phyloP scores from a whole-genome alignment of 805 yeast genomes.

The Schizosaccharomyces lindneri region DNA sequence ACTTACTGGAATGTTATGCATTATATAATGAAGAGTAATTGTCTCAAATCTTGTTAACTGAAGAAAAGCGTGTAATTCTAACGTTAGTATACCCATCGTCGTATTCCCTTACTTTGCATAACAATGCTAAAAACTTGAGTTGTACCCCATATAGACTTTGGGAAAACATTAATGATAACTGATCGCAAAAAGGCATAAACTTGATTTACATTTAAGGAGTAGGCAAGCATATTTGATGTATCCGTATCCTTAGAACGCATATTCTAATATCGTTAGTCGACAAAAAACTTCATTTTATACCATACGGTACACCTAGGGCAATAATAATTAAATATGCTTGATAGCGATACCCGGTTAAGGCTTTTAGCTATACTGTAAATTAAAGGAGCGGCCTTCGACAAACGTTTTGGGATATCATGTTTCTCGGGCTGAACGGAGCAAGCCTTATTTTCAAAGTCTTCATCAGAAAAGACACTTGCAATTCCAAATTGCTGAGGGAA shows the following conservation, averaged over 20 bases:
- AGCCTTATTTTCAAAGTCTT: background rate
- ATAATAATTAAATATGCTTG: background rate
- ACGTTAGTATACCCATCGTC: too few species aligned
- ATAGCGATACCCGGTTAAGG: background rate
- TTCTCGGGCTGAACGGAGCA: background rate
- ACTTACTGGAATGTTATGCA: background rate
- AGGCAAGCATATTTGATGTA: background rate
- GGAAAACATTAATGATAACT: background rate
- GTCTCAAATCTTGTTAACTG: background rate
- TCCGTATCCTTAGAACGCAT: background rate
- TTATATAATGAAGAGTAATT: background rate
- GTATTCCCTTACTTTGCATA: too few species aligned
- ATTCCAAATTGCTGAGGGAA: background rate
- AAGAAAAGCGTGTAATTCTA: background rate
- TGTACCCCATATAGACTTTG: background rate
- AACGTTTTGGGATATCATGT: background rate
- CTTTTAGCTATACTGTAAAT: background rate
- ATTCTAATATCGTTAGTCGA: too few species aligned
- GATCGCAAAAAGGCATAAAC: background rate
- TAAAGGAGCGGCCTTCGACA: background rate
- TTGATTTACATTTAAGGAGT: background rate
- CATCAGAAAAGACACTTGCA: background rate
- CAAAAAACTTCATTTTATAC: too few species aligned
- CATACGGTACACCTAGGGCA: background rate
- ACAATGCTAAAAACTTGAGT: background rate